These are phyloP conservation scores for Boletus speciosus DNA, from an alignment of 768 basidiomycete genomes.

Conservation along the genomic window DNA sequence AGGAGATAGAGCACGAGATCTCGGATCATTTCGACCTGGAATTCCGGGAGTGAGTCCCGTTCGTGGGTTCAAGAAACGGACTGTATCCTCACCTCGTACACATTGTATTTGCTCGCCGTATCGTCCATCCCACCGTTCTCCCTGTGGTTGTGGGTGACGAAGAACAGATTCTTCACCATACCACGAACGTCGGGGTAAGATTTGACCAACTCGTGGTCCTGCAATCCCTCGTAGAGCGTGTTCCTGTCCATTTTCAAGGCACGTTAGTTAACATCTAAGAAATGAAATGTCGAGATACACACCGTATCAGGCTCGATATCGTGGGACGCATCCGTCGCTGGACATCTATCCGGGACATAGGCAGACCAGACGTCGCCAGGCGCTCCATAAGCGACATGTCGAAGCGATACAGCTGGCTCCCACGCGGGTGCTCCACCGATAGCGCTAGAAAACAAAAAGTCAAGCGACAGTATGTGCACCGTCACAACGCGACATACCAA, in stretches of 20 bases:
- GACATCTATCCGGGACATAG: conserved; percentile 68
- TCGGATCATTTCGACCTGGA: conserved; percentile 41
- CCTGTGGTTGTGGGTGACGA: conserved; percentile 56
- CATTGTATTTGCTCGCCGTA: conserved; percentile 63
- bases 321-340: conserved; percentile 74
- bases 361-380: conserved; percentile 49
- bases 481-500: conserved; percentile 36
- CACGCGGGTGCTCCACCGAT: conserved; percentile 64
- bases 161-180: conserved; percentile 61
- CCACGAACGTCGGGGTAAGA: conserved; percentile 58
- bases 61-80: neutral
- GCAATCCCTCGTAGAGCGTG: conserved; percentile 58
- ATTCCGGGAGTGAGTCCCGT: conserved; percentile 2
- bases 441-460: conserved; percentile 41
- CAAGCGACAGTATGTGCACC: neutral
- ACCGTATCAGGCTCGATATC: conserved; percentile 52
- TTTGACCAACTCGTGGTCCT: conserved; percentile 53
- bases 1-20: conserved; percentile 54
- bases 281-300: neutral
- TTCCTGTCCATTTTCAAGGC: conserved; percentile 31
- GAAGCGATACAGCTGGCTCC: conserved; percentile 55
- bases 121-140: conserved; percentile 62
- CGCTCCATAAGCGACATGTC: conserved; percentile 79
- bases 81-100: conserved; percentile 62
- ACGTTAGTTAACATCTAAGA: too few relatives aligned